Evolutionary conservation across 1,284 basidiomycete genomes (phyloP).

Genomic region (Ustilago trichophora): DNA sequence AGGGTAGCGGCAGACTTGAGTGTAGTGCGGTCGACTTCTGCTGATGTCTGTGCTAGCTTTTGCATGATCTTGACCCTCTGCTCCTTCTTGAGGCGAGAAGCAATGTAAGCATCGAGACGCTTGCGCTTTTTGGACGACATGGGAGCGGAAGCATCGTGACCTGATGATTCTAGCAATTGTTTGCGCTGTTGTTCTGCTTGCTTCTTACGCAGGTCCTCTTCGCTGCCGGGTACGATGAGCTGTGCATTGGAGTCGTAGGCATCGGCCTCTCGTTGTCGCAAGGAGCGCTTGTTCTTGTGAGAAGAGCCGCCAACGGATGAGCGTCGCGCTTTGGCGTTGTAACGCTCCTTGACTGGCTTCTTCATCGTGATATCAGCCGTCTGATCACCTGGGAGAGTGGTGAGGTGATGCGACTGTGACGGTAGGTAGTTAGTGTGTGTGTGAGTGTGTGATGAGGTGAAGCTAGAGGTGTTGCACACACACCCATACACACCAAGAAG

Average conservation of each 20-base stretch:
- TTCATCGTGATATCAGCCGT: constrained; percentile 18
- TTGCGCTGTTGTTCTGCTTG: constrained; percentile 46
- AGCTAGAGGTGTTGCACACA: too few relatives aligned
- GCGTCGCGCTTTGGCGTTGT: constrained; percentile 63
- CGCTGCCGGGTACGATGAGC: constrained; percentile 55
- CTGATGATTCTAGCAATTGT: constrained; percentile 44
- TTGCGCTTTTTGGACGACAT: constrained; percentile 66
- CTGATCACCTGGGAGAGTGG: background rate
- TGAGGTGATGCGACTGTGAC: background rate
- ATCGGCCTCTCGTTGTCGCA: constrained; percentile 39
- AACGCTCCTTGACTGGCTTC: constrained; percentile 54
- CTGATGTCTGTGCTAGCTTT: constrained; percentile 58
- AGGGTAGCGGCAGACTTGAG: constrained; percentile 62
- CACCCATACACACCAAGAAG: too few relatives aligned
- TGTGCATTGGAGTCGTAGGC: constrained; percentile 55
- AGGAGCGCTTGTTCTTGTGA: constrained; percentile 60
- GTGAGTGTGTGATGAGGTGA: background rate
- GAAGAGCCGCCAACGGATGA: constrained; percentile 60
- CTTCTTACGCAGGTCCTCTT: constrained; percentile 32
- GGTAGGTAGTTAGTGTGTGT: background rate
- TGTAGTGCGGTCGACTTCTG: constrained; percentile 57
- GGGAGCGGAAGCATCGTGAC: constrained; percentile 44
- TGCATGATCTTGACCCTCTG: constrained; percentile 59
- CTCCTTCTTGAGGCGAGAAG: constrained; percentile 65
- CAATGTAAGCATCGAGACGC: constrained; percentile 66